Conservation (phyloP, 2,329 filamentous ascomycete species). For the Hymenotorrendiella dingleyae region DNA sequence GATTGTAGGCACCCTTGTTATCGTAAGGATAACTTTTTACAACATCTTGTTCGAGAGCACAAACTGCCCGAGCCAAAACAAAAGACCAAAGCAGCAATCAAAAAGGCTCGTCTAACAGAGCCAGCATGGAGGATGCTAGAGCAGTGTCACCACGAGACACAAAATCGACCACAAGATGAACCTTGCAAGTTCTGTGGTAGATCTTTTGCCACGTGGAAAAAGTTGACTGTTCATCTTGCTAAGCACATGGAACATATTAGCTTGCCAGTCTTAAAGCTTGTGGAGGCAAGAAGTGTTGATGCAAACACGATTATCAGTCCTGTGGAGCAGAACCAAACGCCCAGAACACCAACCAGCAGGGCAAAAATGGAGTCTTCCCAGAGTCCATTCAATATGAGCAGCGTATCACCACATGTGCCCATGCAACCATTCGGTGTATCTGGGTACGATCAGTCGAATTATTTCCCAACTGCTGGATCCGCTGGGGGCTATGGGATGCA, state of each 20-base stretch:
- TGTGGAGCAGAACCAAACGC: constrained; percentile 40
- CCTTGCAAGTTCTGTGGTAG: constrained; percentile 84
- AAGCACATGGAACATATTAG: constrained; percentile 93
- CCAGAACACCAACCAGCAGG: constrained; percentile 21
- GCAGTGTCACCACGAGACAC: constrained; percentile 59
- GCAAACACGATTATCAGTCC: constrained; percentile 63
- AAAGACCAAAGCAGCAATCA: constrained; percentile 66
- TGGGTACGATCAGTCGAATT: constrained; percentile 17
- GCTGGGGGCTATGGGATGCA: constrained; percentile 16
- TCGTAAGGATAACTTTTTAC: constrained; percentile 86
- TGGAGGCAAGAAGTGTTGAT: constrained; percentile 46
- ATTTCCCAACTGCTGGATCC: constrained; percentile 15
- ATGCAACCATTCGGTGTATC: constrained; percentile 19
- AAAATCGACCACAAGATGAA: constrained; percentile 62
- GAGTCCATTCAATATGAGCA: constrained; percentile 25
- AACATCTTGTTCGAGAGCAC: constrained; percentile 87
- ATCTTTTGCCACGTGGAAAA: constrained; percentile 80
- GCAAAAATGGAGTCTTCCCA: constrained; percentile 22
- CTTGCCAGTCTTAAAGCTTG: constrained; percentile 66
- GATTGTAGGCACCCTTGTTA: constrained; percentile 81
- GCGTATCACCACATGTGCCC: constrained; percentile 21
- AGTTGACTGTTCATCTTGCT: constrained; percentile 84
- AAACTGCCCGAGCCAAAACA: constrained; percentile 77
- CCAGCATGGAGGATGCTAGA: constrained; percentile 74
- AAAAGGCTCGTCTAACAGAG: constrained; percentile 51